Evolutionary conservation across 2,329 filamentous ascomycete genomes (phyloP), one percentile per base, ranked within the genome.

Genomic region (Aspergillus sp.): DNA sequence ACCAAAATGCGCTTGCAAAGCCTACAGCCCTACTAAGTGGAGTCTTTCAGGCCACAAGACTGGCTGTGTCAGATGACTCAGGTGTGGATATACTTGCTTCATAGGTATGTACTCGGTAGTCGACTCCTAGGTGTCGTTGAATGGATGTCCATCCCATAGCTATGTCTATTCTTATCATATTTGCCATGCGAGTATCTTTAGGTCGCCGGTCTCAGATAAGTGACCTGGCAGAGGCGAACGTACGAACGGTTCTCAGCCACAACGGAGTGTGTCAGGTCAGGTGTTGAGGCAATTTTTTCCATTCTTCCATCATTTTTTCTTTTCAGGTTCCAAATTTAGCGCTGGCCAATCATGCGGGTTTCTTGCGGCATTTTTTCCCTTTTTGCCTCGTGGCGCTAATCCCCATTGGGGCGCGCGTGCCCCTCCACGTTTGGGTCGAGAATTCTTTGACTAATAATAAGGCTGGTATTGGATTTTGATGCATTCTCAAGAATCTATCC

Each of bases 11-110:
- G 49, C 45, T 47, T 50, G 54, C 29, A 31, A 58, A 56, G 52
- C 36, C 29, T 49, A 53, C 58, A 56, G 56, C 53, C 56, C 51
- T 59, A 60, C 56, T 58, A 61, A 62, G 58, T 60, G 59, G 58
- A 57, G 56, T 17, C 36, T 6, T 43, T 29, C 34, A 52, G 51
- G 23, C 52, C 57, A 56, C 53, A 42, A 47, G 55, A 55, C 49
- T 31, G 46, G 34, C 43, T 49, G 44, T 45, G 47, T 61, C 58
- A 61, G 59, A 56, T 60, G 59, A 60, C 52, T 57, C 36, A 38
- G 14, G 29, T 6, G 29, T 13, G 7, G 29, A 32, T 6, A 32
- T 13, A 32, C n/a, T n/a, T n/a, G n/a, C n/a, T n/a, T n/a, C n/a
- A n/a, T n/a, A n/a, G n/a, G n/a, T n/a, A n/a, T n/a, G n/a, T n/a